These are phyloP conservation scores for Lactifluus echinatus DNA, from an alignment of 768 basidiomycete species.

Conservation along the genomic window DNA sequence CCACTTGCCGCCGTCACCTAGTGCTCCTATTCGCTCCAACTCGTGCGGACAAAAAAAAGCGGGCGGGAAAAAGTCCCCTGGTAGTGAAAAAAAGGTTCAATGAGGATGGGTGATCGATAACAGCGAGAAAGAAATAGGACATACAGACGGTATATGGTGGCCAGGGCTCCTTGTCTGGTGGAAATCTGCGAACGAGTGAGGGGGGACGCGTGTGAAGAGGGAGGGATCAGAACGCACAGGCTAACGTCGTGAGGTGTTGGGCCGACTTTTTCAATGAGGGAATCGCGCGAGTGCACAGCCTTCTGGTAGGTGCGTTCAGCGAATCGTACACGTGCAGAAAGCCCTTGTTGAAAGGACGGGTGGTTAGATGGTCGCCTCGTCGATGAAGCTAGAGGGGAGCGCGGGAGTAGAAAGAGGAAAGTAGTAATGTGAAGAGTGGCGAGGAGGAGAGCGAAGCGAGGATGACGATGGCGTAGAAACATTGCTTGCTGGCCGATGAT, in stretches of 20 bases:
- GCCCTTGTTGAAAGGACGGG: background rate
- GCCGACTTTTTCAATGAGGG: slow-evolving; percentile 18
- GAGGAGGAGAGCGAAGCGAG: slow-evolving; percentile 18
- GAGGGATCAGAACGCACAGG: slow-evolving; percentile 5
- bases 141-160: slow-evolving; percentile 20
- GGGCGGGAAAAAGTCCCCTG: slow-evolving; percentile 41
- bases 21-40: slow-evolving; percentile 35
- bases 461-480: slow-evolving; percentile 16
- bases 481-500: too few relatives aligned
- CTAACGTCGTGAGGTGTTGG: slow-evolving; percentile 9
- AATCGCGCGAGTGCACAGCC: slow-evolving; percentile 11
- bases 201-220: background rate
- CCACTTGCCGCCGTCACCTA: slow-evolving; percentile 68
- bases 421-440: slow-evolving; percentile 11
- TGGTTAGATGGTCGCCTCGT: background rate
- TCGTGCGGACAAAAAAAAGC: slow-evolving; percentile 38
- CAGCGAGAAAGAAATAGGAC: background rate
- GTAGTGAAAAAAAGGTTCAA: background rate
- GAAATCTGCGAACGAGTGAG: slow-evolving; percentile 14
- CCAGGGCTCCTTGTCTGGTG: slow-evolving; percentile 19
- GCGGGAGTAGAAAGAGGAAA: slow-evolving; percentile 15
- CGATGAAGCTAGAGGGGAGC: background rate
- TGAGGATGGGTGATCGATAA: background rate
- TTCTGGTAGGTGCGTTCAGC: slow-evolving; percentile 19
- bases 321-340: slow-evolving; percentile 8